Evolutionary conservation across 441 rosid genomes (phyloP).

Genomic region (Metrosideros polymorpha): DNA sequence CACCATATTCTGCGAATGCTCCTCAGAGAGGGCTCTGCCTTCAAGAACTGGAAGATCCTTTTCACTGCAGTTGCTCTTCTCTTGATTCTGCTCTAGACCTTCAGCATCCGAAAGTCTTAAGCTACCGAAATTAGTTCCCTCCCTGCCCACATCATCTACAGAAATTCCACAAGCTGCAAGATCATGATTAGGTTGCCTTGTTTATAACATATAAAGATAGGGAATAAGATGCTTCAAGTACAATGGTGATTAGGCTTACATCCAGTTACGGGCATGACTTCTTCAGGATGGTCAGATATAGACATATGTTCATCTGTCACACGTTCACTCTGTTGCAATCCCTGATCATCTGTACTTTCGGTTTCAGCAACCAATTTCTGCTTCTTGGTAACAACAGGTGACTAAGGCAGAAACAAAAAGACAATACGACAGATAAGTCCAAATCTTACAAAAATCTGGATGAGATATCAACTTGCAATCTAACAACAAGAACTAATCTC

Average conservation of each 20-base stretch:
- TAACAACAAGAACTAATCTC: not conserved
- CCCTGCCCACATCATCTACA: constrained; percentile 23
- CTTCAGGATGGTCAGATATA: constrained; percentile 9
- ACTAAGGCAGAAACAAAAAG: constrained; percentile 9
- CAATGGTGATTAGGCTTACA: not conserved
- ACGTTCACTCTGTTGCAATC: constrained; percentile 8
- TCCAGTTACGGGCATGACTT: constrained; percentile 5
- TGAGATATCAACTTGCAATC: not conserved
- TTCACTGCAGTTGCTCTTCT: constrained; percentile 16
- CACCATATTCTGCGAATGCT: not conserved
- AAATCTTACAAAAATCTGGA: not conserved
- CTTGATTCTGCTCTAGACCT: constrained; percentile 16
- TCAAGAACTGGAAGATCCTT: constrained; percentile 7
- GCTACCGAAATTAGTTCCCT: constrained; percentile 12
- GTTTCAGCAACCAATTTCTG: constrained; percentile 16
- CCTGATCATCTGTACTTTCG: constrained; percentile 3
- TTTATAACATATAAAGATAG: not conserved
- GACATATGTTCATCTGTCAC: constrained; percentile 14
- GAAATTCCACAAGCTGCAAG: not conserved
- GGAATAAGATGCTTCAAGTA: not conserved
- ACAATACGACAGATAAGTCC: not conserved
- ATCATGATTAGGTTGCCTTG: not conserved
- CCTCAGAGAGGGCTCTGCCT: constrained; percentile 5
- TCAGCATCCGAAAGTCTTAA: constrained; percentile 17
- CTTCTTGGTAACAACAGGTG: constrained; percentile 19